A percentile compares a stretch with the other conserved stretches of the same genome.
Evolutionary conservation across 306 rosid species (phyloP).

Genomic region (Calophaca sinica): DNA sequence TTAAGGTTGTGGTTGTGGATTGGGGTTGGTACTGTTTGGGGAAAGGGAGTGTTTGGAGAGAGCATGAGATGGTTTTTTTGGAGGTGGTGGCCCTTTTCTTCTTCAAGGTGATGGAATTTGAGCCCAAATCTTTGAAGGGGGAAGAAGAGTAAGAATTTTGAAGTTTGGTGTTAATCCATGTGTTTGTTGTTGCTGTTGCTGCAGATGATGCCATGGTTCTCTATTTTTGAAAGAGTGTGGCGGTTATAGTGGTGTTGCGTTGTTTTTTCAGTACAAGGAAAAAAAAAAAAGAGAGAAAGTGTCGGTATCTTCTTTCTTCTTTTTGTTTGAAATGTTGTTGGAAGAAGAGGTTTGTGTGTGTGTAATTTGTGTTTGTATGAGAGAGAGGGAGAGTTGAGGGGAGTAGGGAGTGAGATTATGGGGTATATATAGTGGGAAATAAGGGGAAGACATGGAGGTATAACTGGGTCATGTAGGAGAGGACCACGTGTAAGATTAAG

Average conservation of each 20-base stretch:
- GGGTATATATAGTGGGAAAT: conserved; percentile 55
- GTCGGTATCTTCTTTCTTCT: too few relatives aligned
- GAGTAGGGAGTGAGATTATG: conserved; percentile 46
- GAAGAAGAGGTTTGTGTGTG: neutral
- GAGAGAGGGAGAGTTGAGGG: conserved; percentile 35
- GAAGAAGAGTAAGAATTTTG: neutral
- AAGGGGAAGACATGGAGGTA: conserved; percentile 44
- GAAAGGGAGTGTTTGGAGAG: conserved; percentile 72
- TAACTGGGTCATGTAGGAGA: conserved; percentile 54
- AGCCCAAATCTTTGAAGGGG: conserved; percentile 26
- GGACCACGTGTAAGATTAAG: conserved; percentile 80
- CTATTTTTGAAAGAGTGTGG: conserved; percentile 34
- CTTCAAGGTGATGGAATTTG: conserved; percentile 44
- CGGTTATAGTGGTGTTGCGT: neutral
- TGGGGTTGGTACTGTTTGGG: conserved; percentile 54
- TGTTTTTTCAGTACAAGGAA: neutral
- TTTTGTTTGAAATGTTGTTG: neutral
- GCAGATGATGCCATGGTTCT: conserved; percentile 48
- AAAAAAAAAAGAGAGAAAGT: too few relatives aligned
- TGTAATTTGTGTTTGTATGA: conserved; percentile 3
- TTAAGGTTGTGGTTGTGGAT: conserved; percentile 33
- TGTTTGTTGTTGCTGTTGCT: conserved; percentile 21
- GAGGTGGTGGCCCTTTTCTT: neutral
- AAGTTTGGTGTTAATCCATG: conserved; percentile 49
- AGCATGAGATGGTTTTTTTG: conserved; percentile 23